Evolutionary conservation across 2,329 filamentous ascomycete genomes (phyloP), one percentile per base, ranked within the genome.

Genomic region (Colletotrichum ledebouriae): DNA sequence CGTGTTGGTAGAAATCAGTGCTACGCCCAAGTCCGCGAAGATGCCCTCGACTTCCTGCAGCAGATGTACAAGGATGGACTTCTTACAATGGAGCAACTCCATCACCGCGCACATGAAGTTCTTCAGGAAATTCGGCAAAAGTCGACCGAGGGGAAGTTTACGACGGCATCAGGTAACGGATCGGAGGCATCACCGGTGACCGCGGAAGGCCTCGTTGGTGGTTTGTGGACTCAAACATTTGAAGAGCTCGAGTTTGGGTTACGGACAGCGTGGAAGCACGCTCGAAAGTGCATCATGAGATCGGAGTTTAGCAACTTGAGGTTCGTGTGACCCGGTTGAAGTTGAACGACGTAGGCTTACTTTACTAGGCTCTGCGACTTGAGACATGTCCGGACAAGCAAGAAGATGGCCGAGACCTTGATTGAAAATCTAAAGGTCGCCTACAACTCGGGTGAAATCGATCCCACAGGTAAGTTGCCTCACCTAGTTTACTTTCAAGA

Each of bases 331-430:
- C 9, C 11, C 12, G 29, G 3, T 55, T 13, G 17, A 6, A 25
- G 39, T 39, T 55, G 9, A 10, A 2, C 22, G 6, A 22, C 17
- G 2, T 9, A n/a, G 2, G 6, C 9, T 58, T 15, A n/a, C 9
- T 1, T 3, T 34, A 2, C 7, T 41, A 68, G 65, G 25, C 56
- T 68, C 6, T 68, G 65, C 15, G 65, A 68, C 49, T 49, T 68
- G 65, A 65, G 65, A 44, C 61, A 68, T 33, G 61, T 68, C 25
- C 47, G 65, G 11, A 68, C 65, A 6, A 68, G 65, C 65, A 68
- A 65, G n/a, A 68, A 68, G 42, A 68, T 68, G 65, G 65, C 65
- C 34, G 61, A 68, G 65, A 66, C 65, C 10, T 25, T 68, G 41
- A 68, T 68, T 25, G 65, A 65, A 13, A 66, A 52, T 17, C 49